phyloP scores from a whole-genome alignment of 805 yeast species.

The Yarrowia divulgata region DNA sequence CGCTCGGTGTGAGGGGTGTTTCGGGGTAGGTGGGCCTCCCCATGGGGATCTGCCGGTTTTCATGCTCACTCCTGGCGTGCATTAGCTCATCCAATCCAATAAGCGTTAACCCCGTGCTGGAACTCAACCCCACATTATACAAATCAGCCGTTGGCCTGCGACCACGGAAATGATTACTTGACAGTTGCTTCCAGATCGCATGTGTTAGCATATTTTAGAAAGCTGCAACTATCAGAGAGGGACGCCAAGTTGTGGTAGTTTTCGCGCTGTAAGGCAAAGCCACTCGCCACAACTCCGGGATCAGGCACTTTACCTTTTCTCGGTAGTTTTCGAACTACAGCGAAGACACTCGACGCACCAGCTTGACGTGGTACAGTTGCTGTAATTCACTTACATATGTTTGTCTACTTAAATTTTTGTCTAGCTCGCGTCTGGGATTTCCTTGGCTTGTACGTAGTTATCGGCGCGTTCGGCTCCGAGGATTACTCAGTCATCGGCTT shows the following conservation, averaged over 20 bases:
- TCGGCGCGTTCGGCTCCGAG: constrained; percentile 35
- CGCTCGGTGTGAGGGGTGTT: not conserved
- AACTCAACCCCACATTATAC: constrained; percentile 39
- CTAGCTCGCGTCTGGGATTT: too few species aligned
- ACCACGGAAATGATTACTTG: constrained; percentile 14
- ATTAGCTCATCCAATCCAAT: constrained; percentile 36
- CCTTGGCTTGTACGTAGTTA: constrained; percentile 3
- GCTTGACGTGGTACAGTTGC: too few species aligned
- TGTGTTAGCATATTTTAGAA: not conserved
- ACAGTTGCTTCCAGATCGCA: not conserved
- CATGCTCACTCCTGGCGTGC: constrained; percentile 38
- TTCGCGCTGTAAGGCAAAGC: not conserved
- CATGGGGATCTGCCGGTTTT: constrained; percentile 32
- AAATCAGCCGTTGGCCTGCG: constrained; percentile 34
- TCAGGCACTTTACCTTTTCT: constrained; percentile 3
- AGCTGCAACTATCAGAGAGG: not conserved
- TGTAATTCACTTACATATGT: too few species aligned
- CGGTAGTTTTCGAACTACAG: not conserved
- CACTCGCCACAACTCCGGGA: constrained; percentile 17
- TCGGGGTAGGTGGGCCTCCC: not conserved
- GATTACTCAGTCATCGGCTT: constrained; percentile 4
- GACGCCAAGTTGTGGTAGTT: not conserved
- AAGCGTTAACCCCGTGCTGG: constrained; percentile 34
- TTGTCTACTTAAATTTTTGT: not conserved
- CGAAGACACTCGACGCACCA: not conserved